Evolutionary conservation across 2,329 filamentous ascomycete genomes (phyloP), one percentile per base, ranked within the genome.

Genomic region (Ciborinia camelliae): DNA sequence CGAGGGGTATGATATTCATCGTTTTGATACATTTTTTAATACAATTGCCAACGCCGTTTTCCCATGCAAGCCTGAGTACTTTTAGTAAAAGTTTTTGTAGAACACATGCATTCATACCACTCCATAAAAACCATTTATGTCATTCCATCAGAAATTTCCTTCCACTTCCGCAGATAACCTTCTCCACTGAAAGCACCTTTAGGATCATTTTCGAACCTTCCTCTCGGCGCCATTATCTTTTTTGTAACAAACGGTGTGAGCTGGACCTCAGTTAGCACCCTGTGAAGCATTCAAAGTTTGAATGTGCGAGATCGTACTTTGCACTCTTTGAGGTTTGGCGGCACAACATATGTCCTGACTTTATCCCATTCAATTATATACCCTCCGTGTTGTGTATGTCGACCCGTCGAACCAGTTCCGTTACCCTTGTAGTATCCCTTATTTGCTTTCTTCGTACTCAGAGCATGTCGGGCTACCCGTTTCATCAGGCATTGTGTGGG

Each of bases 371-470:
- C 90, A 70, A 98, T 88, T 54, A 87, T 77, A 78, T 95, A 99
- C 59, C 88, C 88, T 77, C 94, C 95, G 75, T 87, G 86, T 76
- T 90, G 90, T 63, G 90, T 93, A 79, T 96, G 91, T 18, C 82
- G 79, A 77, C 95, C 95, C 87, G 96, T 92, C 50, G 90, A 87
- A 1, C 95, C 95, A 0, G 92, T 89, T 54, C 93, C 84, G 73
- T 90, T 97, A 76, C 95, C 95, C 83, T 98, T 98, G 86, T 99
- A 99, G 86, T 89, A 99, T 71, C 93, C 94, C 75, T 92, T 91
- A 77, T 90, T 90, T 76, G 94, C 89, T 78, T 95, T 89, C 80
- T 99, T 99, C 71, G 94, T 96, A 15, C 91, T 97, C 74, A 99
- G 85, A 62, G 84, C 83, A 66, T 93, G 81, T 75, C 94, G 92